A percentile compares a stretch with the other conserved stretches of the same genome.
phyloP scores from a whole-genome alignment of 768 basidiomycete genomes.

The Phylloporus arenicola region DNA sequence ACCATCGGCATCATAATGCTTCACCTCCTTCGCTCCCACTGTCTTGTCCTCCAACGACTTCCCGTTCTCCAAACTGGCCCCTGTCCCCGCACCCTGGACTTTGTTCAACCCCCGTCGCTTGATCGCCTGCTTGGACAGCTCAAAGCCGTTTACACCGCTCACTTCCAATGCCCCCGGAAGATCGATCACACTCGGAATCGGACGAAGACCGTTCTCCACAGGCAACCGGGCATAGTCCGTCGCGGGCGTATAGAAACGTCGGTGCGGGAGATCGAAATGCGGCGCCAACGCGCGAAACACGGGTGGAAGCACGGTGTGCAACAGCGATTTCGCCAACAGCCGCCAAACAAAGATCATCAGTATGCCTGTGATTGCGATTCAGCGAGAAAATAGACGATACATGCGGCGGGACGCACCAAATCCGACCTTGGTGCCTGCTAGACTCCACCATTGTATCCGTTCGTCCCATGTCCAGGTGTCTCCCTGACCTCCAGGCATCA shows the following conservation, averaged over 20 bases:
- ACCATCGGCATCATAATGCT: slow-evolving; percentile 88
- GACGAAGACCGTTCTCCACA: slow-evolving; percentile 51
- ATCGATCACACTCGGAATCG: slow-evolving; percentile 85
- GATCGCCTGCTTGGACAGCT: slow-evolving; percentile 31
- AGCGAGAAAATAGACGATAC: not conserved
- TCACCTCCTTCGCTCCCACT: slow-evolving; percentile 32
- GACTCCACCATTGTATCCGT: slow-evolving; percentile 31
- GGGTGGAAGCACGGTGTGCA: slow-evolving; percentile 76
- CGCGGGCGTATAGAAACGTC: slow-evolving; percentile 86
- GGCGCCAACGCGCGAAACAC: slow-evolving; percentile 72
- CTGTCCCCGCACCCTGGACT: slow-evolving; percentile 24
- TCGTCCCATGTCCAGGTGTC: slow-evolving; percentile 32
- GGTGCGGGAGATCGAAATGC: slow-evolving; percentile 67
- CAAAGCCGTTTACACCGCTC: slow-evolving; percentile 35
- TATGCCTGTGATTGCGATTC: slow-evolving; percentile 47
- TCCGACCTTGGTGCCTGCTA: slow-evolving; percentile 37
- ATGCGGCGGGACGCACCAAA: slow-evolving; percentile 31
- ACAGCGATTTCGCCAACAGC: slow-evolving; percentile 69
- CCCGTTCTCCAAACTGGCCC: slow-evolving; percentile 20
- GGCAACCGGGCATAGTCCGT: slow-evolving; percentile 79
- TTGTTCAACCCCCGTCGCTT: slow-evolving; percentile 23
- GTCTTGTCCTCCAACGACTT: slow-evolving; percentile 30
- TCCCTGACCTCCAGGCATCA: slow-evolving; percentile 58
- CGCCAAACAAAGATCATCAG: slow-evolving; percentile 83
- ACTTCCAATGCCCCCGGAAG: slow-evolving; percentile 45